These are phyloP conservation scores for Gentiana macrophylla DNA, from an alignment of 257 asterid species.

Conservation along the genomic window DNA sequence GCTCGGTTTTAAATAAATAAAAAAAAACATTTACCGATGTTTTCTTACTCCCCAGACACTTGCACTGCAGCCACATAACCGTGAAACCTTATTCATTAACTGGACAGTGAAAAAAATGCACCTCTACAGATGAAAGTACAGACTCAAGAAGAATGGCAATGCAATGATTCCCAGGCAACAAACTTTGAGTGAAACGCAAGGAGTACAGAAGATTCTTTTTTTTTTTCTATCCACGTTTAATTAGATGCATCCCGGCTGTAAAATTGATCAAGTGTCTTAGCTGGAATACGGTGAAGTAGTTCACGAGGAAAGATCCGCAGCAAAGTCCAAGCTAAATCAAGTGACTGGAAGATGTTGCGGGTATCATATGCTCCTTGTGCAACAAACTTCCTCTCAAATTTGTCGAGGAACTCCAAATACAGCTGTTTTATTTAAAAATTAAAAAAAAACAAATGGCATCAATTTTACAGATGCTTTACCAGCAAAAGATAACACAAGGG, in stretches of 20 bases:
- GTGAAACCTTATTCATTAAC: too few species aligned
- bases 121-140: too few species aligned
- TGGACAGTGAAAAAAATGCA: too few species aligned
- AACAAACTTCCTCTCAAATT: conserved; percentile 55
- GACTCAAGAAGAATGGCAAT: too few species aligned
- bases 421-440: conserved; percentile 14
- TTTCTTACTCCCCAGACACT: too few species aligned
- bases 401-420: conserved; percentile 42
- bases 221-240: conserved; percentile 12
- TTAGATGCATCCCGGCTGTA: conserved; percentile 86
- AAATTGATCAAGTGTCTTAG: conserved; percentile 80
- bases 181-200: too few species aligned
- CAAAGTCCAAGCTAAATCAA: conserved; percentile 95
- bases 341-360: conserved; percentile 65
- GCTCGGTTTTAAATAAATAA: too few species aligned
- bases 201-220: conserved; percentile 16
- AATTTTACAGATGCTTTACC: not conserved
- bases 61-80: too few species aligned
- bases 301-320: conserved; percentile 96
- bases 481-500: not conserved
- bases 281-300: conserved; percentile 98
- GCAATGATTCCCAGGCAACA: too few species aligned
- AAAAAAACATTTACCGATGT: too few species aligned
- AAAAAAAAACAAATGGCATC: not conserved
- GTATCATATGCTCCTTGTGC: conserved; percentile 48